phyloP scores from a whole-genome alignment of 2,329 filamentous ascomycete species.

The Thielaviopsis populi region DNA sequence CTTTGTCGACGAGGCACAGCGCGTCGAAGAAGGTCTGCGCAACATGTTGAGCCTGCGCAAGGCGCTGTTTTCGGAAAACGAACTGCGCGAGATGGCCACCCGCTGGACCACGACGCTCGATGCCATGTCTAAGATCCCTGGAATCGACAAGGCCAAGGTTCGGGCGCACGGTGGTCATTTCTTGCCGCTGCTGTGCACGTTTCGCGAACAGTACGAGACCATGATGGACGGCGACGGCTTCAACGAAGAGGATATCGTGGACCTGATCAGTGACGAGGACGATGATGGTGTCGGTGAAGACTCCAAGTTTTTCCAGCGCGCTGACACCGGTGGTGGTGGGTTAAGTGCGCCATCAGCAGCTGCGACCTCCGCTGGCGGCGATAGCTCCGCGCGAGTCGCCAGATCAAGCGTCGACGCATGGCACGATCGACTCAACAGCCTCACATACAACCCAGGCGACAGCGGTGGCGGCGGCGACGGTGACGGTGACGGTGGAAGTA shows the following conservation, averaged over 20 bases:
- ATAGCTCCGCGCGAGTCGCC: slow-evolving; percentile 17
- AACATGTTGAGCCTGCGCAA: slow-evolving; percentile 41
- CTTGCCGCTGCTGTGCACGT: slow-evolving; percentile 39
- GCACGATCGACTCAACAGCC: slow-evolving; percentile 10
- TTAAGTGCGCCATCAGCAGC: not conserved
- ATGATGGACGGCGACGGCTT: slow-evolving; percentile 29
- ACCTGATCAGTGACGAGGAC: slow-evolving; percentile 37
- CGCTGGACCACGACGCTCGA: slow-evolving; percentile 46
- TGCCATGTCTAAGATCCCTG: slow-evolving; percentile 47
- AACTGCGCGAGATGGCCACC: slow-evolving; percentile 60
- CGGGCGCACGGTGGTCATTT: slow-evolving; percentile 45
- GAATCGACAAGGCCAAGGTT: slow-evolving; percentile 49
- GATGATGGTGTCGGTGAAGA: slow-evolving; percentile 26
- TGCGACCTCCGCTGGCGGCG: not conserved
- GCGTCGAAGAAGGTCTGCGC: slow-evolving; percentile 45
- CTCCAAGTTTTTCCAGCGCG: slow-evolving; percentile 34
- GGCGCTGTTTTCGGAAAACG: slow-evolving; percentile 51
- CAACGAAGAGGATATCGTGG: slow-evolving; percentile 32
- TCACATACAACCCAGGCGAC: not conserved
- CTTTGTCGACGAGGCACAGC: slow-evolving; percentile 50
- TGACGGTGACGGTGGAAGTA: not conserved
- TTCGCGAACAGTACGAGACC: slow-evolving; percentile 32
- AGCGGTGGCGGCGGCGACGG: not conserved
- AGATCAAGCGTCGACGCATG: slow-evolving; percentile 3
- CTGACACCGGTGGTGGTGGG: slow-evolving; percentile 25